Conservation (phyloP, 352 stramenopile genomes). For the Blastocystis sp. region DNA sequence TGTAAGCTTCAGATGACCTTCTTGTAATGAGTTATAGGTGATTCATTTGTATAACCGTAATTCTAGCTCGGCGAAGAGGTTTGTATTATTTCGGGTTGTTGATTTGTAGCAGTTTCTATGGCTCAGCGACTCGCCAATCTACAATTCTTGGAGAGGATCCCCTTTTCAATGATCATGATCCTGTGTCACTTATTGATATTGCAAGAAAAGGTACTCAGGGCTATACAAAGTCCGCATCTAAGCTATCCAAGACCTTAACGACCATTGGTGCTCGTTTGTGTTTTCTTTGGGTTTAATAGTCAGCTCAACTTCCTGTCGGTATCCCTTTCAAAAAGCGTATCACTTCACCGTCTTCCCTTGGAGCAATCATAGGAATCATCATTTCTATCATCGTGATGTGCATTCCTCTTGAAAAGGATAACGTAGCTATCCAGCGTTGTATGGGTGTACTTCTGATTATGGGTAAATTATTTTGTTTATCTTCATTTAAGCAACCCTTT, state of each 20-base stretch:
- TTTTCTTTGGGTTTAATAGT: not conserved
- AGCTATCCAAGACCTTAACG: conserved; percentile 3
- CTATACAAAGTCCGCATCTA: not conserved
- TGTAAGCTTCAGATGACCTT: not conserved
- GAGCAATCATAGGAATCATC: conserved; percentile 37
- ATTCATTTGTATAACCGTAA: conserved; percentile 9
- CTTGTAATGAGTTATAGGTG: not conserved
- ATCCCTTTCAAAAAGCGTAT: conserved; percentile 53
- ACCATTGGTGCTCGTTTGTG: not conserved
- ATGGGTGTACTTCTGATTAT: conserved; percentile 52
- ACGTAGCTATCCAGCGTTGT: conserved; percentile 31
- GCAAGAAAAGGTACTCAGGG: not conserved
- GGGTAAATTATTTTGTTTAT: conserved; percentile 9
- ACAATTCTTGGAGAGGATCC: conserved; percentile 61
- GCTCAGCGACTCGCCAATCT: not conserved
- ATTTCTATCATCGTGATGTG: conserved; percentile 64
- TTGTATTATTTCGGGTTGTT: not conserved
- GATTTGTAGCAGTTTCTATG: conserved; percentile 51
- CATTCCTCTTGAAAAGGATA: conserved; percentile 27
- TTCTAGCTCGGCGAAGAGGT: conserved; percentile 35
- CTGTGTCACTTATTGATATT: conserved; percentile 49
- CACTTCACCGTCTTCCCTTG: conserved; percentile 16
- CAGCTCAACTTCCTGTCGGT: not conserved
- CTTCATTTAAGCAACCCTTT: conserved; percentile 14
- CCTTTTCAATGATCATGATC: conserved; percentile 63